Evolutionary conservation across 2,329 filamentous ascomycete genomes (phyloP), one percentile per base, ranked within the genome.

Genomic region (Fusarium agapanthi): DNA sequence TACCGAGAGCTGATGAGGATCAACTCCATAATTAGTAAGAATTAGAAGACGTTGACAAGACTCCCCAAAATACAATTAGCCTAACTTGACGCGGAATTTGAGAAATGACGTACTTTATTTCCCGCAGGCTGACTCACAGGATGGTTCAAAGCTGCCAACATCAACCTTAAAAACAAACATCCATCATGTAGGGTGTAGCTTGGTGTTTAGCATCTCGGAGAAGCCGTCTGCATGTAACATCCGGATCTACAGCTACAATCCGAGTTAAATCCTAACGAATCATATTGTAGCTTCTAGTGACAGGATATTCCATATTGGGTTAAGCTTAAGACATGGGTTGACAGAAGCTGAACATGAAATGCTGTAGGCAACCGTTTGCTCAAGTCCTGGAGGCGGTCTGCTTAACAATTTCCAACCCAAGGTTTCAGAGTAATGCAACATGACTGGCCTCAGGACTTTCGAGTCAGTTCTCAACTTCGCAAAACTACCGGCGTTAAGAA

Each of bases 401-500:
- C 67, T 69, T 76, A 76, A 75, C 75, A 77, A 76, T 76, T 76
- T 59, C 16, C 26, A n/a, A 14, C 32, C 15, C 32, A 15, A 28
- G 32, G 24, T 11, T 20, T 50, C 43, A 35, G 32, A 37, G 24
- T 11, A 28, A 30, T 15, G 20, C 24, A 48, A 28, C 20, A 28
- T 57, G 32, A 48, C 40, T 34, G 48, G 47, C 22, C 24, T 54
- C 28, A 41, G 5, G 10, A 38, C 5, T 8, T 15, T 28, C 5
- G n/a, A 40, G 20, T 26, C 44, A 38, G 26, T 59, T 58, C 44
- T 58, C 32, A n/a, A 20, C 11, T 57, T 35, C 3, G 20, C 26
- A 34, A 30, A 28, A 28, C 55, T 50, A 26, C 55, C 43, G 32
- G 32, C 41, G 44, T 48, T 50, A 30, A 48, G 41, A 38, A 51